Evolutionary conservation across 1,284 basidiomycete species (phyloP).

Genomic region (Ustilago loliicola): DNA sequence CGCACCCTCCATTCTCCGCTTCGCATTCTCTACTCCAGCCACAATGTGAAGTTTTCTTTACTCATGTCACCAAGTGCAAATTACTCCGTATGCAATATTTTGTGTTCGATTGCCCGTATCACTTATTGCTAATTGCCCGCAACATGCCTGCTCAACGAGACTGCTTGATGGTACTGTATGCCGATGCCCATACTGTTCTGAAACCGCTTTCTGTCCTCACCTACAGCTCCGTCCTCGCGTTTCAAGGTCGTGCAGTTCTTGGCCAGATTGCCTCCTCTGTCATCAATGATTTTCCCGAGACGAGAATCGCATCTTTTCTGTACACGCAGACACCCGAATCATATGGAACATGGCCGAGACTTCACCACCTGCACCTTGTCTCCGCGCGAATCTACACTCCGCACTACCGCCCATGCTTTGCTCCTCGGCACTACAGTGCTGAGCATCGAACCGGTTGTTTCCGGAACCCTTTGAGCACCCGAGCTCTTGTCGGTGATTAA

Average conservation of each 20-base stretch:
- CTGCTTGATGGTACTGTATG: too few relatives aligned
- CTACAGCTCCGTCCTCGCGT: neutral
- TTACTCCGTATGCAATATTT: neutral
- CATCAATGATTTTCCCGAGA: neutral
- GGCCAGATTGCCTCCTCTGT: constrained; percentile 1
- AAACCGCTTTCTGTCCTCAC: neutral
- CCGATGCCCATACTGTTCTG: too few relatives aligned
- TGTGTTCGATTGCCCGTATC: neutral
- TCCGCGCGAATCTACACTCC: too few relatives aligned
- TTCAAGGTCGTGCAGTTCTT: neutral
- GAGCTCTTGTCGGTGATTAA: neutral
- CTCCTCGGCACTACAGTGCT: neutral
- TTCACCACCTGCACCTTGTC: too few relatives aligned
- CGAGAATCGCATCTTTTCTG: neutral
- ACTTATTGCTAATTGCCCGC: neutral
- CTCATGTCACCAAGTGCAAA: neutral
- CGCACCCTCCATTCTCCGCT: constrained; percentile 8
- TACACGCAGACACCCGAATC: neutral
- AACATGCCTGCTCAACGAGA: neutral
- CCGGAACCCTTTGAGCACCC: constrained; percentile 4
- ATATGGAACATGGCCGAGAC: too few relatives aligned
- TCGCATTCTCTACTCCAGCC: neutral
- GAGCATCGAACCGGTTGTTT: constrained; percentile 4
- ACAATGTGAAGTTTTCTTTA: neutral
- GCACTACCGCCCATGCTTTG: neutral